These are phyloP conservation scores for Podospora didyma DNA, from an alignment of 495 filamentous ascomycete species.

Conservation along the genomic window DNA sequence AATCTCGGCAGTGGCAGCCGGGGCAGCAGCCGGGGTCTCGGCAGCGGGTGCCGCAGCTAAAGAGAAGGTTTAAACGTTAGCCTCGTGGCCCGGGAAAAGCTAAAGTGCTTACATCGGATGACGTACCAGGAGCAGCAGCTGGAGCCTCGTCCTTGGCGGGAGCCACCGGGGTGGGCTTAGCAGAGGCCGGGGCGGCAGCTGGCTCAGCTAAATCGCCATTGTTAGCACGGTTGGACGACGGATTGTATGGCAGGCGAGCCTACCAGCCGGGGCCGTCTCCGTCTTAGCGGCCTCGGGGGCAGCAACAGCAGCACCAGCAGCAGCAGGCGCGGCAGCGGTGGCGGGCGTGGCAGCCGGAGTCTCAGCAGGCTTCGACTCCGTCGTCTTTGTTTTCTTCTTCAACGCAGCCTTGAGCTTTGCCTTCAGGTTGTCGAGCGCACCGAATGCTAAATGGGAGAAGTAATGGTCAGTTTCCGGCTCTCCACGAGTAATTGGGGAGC, in stretches of 20 bases:
- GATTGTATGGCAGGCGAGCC: no score
- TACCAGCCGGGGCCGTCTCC: not conserved
- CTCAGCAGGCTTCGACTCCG: conserved; percentile 15
- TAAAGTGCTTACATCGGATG: not conserved
- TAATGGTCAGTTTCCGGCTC: not conserved
- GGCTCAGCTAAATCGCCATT: no score
- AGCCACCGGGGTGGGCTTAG: conserved; percentile 13
- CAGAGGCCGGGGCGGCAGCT: not conserved
- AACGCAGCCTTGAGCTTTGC: conserved; percentile 35
- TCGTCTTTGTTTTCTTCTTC: conserved; percentile 24
- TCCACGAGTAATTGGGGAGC: not conserved
- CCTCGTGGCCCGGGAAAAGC: not conserved
- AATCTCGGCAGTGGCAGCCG: not conserved
- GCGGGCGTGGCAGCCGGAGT: conserved; percentile 6
- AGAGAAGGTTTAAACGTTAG: not conserved
- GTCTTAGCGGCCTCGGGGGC: conserved; percentile 5
- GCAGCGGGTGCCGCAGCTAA: conserved; percentile 5
- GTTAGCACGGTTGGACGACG: no score
- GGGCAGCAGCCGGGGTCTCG: conserved; percentile 7
- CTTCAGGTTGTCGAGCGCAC: conserved; percentile 30
- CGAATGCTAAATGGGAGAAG: conserved; percentile 15
- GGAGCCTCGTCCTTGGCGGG: conserved; percentile 17
- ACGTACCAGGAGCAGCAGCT: conserved; percentile 8
- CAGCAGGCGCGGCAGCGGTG: conserved; percentile 7
- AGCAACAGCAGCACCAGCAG: conserved; percentile 4